Percentiles rank a stretch among this genome's conserved stretches.
Evolutionary conservation across 2,329 filamentous ascomycete genomes (phyloP).

Genomic region (Blastomyces percursus): DNA sequence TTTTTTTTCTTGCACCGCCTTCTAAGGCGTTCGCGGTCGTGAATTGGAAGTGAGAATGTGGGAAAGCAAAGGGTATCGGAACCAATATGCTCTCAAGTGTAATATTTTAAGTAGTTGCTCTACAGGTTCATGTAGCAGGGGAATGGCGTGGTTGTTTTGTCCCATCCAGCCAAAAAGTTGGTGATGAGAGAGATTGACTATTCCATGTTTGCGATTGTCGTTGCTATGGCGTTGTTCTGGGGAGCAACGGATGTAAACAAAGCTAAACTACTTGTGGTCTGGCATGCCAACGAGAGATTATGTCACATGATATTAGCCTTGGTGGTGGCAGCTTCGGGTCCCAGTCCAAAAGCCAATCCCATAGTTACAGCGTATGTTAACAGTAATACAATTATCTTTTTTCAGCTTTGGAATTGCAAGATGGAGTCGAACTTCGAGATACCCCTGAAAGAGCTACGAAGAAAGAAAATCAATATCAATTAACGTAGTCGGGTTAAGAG

Average conservation of each 20-base stretch:
- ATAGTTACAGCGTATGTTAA: no score
- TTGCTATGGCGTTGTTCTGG: slow-evolving; percentile 19
- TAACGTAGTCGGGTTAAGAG: no score
- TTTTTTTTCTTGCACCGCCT: background rate
- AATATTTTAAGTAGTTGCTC: background rate
- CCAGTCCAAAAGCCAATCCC: no score
- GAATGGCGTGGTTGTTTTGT: background rate
- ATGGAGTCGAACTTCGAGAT: no score
- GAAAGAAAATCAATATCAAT: no score
- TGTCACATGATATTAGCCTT: no score
- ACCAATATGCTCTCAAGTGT: background rate
- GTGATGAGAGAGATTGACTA: background rate
- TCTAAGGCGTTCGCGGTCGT: background rate
- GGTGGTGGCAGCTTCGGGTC: no score
- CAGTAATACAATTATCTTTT: no score
- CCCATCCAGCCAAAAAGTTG: background rate
- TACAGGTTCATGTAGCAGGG: background rate
- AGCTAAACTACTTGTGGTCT: slow-evolving; percentile 18
- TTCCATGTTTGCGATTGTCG: slow-evolving; percentile 11
- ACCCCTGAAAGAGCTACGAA: no score
- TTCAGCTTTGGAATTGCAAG: no score
- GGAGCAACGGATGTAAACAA: slow-evolving; percentile 23
- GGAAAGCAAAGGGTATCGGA: background rate
- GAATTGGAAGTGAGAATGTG: background rate
- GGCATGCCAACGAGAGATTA: background rate